A percentile compares a stretch with the other conserved stretches of the same genome.
Conservation (phyloP, 345 rosid species). For the Hibiscus tridactylites region DNA sequence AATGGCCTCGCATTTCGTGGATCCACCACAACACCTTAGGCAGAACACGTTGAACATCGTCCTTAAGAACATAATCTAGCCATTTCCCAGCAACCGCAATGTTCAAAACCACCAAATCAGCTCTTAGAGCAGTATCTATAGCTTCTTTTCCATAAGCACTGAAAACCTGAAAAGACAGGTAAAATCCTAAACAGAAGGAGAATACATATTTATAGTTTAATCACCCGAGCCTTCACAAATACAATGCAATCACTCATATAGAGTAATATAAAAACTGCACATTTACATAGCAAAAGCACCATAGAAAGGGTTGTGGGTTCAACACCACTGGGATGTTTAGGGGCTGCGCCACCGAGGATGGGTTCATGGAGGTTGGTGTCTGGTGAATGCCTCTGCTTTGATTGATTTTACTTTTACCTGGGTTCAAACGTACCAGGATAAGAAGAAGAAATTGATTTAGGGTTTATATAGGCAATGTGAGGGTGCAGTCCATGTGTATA, state of each 20-base stretch:
- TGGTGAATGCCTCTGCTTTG: no score
- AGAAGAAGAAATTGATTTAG: no score
- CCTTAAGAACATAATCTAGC: conserved; percentile 57
- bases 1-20: conserved; percentile 78
- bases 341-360: no score
- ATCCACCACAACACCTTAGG: conserved; percentile 78
- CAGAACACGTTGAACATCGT: conserved; percentile 42
- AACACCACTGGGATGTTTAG: no score
- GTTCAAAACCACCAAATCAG: conserved; percentile 57
- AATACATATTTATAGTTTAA: background rate
- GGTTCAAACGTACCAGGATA: no score
- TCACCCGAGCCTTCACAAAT: conserved; percentile 6
- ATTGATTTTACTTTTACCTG: no score
- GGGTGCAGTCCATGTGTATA: no score
- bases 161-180: conserved; percentile 25
- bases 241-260: background rate
- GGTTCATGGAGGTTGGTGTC: no score
- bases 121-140: conserved; percentile 37
- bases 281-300: background rate
- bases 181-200: background rate
- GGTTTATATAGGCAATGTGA: no score
- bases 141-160: conserved; percentile 47
- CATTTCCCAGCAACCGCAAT: conserved; percentile 75
- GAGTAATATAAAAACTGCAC: background rate
- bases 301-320: no score